Evolutionary conservation across 2,329 filamentous ascomycete species (phyloP).

Genomic region (Aureobasidium sp.): DNA sequence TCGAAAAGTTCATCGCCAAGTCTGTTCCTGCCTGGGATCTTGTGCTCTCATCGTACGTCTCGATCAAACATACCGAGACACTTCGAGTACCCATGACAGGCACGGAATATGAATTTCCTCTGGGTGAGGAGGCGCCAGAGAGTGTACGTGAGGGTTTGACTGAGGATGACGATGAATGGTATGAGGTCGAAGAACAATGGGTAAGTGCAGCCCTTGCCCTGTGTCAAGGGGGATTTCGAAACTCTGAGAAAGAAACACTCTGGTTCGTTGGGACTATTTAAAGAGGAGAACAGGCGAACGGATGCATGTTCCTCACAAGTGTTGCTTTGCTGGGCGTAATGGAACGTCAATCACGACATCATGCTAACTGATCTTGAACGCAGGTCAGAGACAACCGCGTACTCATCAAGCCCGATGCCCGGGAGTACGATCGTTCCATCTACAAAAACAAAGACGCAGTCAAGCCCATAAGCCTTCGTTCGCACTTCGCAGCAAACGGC

Average conservation of each 20-base stretch:
- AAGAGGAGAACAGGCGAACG: not conserved
- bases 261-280: not conserved
- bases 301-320: too few relatives aligned
- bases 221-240: not conserved
- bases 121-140: constrained; percentile 4
- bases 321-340: too few relatives aligned
- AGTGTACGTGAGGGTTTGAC: constrained; percentile 5
- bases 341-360: not conserved
- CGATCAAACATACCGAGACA: not conserved
- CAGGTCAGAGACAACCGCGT: not conserved
- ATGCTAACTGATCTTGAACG: not conserved
- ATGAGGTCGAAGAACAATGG: not conserved
- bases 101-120: not conserved
- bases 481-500: constrained; percentile 36
- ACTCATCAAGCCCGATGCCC: constrained; percentile 1
- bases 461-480: constrained; percentile 18
- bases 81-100: constrained; percentile 1
- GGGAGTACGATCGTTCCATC: not conserved
- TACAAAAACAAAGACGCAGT: not conserved
- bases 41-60: not conserved
- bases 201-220: not conserved
- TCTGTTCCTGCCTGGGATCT: constrained; percentile 26
- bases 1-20: constrained; percentile 23
- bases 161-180: not conserved
- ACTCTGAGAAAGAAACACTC: not conserved